Conservation (phyloP, 176 grass and related monocot species). For the Triticum timopheevii region DNA sequence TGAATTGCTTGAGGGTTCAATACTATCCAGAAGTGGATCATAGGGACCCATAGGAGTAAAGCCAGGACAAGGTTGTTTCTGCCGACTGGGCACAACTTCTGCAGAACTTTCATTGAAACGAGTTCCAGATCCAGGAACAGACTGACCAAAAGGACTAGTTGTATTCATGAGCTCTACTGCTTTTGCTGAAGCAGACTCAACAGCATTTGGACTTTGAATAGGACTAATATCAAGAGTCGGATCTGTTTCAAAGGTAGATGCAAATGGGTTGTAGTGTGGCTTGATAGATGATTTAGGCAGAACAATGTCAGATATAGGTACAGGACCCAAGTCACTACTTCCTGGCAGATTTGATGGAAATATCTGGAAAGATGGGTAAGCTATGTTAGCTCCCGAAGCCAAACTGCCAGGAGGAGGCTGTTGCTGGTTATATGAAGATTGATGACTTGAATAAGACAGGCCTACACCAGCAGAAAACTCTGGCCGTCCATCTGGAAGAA, state of each 20-base stretch:
- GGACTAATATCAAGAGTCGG: constrained; percentile 41
- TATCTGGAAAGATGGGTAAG: constrained; percentile 48
- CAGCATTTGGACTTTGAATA: constrained; percentile 36
- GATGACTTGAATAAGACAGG: constrained; percentile 50
- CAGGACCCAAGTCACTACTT: constrained; percentile 42
- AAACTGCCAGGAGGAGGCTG: constrained; percentile 50
- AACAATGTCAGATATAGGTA: constrained; percentile 46
- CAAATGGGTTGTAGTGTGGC: constrained; percentile 91
- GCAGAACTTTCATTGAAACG: constrained; percentile 49
- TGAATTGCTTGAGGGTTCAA: constrained; percentile 77
- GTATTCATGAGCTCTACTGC: constrained; percentile 32
- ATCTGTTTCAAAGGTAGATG: constrained; percentile 94
- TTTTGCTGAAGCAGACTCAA: constrained; percentile 49
- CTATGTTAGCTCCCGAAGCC: constrained; percentile 48
- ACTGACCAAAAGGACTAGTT: constrained; percentile 33
- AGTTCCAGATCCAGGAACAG: constrained; percentile 48
- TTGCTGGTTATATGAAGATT: constrained; percentile 52
- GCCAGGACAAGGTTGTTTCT: constrained; percentile 34
- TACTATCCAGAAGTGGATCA: constrained; percentile 91
- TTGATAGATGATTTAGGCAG: constrained; percentile 73
- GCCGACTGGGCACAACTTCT: constrained; percentile 33
- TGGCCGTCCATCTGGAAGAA: constrained; percentile 33
- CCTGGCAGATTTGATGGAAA: constrained; percentile 45
- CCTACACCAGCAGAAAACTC: constrained; percentile 43
- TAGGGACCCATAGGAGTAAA: constrained; percentile 56